A percentile compares a stretch with the other conserved stretches of the same genome.
These are phyloP conservation scores for Fusarium tanahbumbuense DNA, from an alignment of 2,329 filamentous ascomycete species.

Conservation along the genomic window DNA sequence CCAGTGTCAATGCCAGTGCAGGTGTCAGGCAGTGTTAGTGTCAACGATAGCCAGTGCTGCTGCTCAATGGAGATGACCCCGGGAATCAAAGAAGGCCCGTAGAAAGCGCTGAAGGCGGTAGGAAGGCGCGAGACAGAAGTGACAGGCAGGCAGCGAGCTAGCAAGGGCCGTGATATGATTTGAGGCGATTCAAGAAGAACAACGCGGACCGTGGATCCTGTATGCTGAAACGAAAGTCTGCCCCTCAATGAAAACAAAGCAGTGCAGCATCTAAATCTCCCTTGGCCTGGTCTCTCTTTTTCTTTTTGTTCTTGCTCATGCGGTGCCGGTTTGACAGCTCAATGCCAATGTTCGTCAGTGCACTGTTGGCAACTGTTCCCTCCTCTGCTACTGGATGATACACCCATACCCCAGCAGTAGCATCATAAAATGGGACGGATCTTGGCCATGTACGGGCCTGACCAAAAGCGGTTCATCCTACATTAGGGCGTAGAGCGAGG, in stretches of 20 bases:
- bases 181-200: conserved; percentile 27
- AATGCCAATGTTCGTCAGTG: conserved; percentile 18
- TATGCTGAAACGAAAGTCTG: conserved; percentile 34
- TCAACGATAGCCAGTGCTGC: conserved; percentile 1
- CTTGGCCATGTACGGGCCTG: conserved; percentile 45
- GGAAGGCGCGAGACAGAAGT: conserved; percentile 20
- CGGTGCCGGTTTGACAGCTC: conserved; percentile 29
- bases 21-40: neutral
- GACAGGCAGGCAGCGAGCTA: conserved; percentile 24
- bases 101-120: conserved; percentile 11
- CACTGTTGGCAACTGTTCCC: neutral
- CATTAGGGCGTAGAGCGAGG: conserved; percentile 51
- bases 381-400: conserved; percentile 15
- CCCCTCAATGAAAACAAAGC: conserved; percentile 30
- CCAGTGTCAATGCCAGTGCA: neutral
- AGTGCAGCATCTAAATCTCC: conserved; percentile 3
- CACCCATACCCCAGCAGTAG: conserved; percentile 27
- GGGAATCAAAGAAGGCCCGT: conserved; percentile 25
- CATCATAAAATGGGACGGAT: conserved; percentile 47
- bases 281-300: conserved; percentile 1
- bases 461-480: conserved; percentile 49
- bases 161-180: conserved; percentile 31
- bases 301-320: neutral
- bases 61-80: conserved; percentile 24
- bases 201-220: conserved; percentile 37